phyloP scores from a whole-genome alignment of 164 flowering plant genomes.

The Tetracentron sinense region DNA sequence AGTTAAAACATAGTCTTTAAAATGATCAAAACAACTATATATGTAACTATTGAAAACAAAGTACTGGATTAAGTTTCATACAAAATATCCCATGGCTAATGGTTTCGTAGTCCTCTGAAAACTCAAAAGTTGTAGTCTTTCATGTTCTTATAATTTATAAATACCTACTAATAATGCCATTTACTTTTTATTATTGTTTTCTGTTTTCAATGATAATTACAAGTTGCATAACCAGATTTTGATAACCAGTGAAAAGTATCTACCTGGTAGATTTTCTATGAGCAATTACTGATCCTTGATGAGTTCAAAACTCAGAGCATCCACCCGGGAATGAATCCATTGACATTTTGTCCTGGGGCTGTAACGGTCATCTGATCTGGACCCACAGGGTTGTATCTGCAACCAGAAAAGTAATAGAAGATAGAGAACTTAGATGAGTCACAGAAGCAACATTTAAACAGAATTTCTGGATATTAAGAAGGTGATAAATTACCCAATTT shows the following conservation, averaged over 20 bases:
- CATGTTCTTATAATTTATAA: neutral
- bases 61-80: too few species aligned
- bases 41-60: too few species aligned
- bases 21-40: too few species aligned
- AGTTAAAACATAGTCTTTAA: too few species aligned
- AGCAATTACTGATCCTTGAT: neutral
- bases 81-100: neutral
- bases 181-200: too few species aligned
- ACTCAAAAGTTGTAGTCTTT: too few species aligned
- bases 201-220: neutral
- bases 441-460: neutral
- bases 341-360: constrained; percentile 29
- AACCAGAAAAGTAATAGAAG: neutral
- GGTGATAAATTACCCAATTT: constrained; percentile 49
- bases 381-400: constrained; percentile 40
- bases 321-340: constrained; percentile 59
- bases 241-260: neutral
- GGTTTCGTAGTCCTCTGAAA: too few species aligned
- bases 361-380: constrained; percentile 31
- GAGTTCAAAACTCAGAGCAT: constrained; percentile 37
- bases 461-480: neutral
- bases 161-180: neutral
- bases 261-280: too few species aligned
- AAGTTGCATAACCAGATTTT: neutral
- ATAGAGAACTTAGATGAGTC: neutral